Percentiles rank a stretch among this genome's conserved stretches.
These are phyloP conservation scores for Solanum habrochaites DNA, from an alignment of 257 asterid species.

Conservation along the genomic window DNA sequence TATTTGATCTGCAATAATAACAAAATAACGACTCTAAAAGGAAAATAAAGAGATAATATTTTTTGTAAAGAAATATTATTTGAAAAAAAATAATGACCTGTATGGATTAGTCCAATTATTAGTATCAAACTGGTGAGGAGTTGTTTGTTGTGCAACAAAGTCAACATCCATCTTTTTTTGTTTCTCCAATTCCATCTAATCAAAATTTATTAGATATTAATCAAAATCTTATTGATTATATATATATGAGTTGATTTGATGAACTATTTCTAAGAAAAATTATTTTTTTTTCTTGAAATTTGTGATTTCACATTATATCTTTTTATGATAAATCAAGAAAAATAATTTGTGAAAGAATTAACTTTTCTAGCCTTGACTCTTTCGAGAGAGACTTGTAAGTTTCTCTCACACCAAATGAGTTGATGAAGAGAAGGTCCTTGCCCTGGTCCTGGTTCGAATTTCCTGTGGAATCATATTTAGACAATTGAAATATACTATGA, in stretches of 20 bases:
- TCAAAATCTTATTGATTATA: not conserved
- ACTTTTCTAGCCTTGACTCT: not conserved
- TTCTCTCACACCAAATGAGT: conserved; percentile 45
- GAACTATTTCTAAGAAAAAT: not conserved
- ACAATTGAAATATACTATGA: not conserved
- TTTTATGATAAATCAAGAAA: not conserved
- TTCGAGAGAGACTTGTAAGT: conserved; percentile 29
- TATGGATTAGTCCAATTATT: not conserved
- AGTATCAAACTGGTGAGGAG: not conserved
- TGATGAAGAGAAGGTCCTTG: conserved; percentile 48
- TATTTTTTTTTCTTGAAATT: not conserved
- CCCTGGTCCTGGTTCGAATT: conserved; percentile 25
- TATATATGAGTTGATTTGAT: not conserved
- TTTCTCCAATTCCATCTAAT: conserved; percentile 11
- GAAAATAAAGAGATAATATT: not conserved
- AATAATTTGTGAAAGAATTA: not conserved
- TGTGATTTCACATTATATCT: not conserved
- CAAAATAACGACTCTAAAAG: not conserved
- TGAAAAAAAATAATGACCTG: not conserved
- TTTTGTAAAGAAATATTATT: not conserved
- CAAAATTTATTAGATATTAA: not conserved
- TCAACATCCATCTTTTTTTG: not conserved
- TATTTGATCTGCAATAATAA: not conserved
- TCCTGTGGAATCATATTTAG: conserved; percentile 13
- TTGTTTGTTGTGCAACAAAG: not conserved